Base-by-base conservation (phyloP, 805 yeast genomes). In the Brettanomyces sp. region DNA sequence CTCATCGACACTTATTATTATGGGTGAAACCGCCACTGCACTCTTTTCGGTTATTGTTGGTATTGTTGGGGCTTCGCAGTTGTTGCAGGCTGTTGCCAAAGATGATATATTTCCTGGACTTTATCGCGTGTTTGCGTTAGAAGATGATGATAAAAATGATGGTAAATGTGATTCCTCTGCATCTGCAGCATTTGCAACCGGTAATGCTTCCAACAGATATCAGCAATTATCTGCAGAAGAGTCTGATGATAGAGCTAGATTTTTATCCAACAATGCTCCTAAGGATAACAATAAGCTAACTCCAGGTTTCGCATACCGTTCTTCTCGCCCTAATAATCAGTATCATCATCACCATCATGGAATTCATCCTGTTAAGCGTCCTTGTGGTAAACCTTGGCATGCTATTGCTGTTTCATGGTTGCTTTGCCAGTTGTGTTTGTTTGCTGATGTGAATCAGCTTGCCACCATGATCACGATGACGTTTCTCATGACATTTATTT, bases 401-500 rank as follows among this genome's bases (percentile, higher is more conserved):
- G 83, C 91, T 0, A 77, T 93, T 24, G 46, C 85, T 1, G 66
- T 83, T 45, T 85, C 97, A 0, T 93, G 95, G 85, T 48, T 79
- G 3, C 58, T 93, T 32, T 84, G 95, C 8, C 99, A 93, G 57
- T 50, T 84, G 5, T 91, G 95, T 51, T 69, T 93, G 39, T 80
- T 93, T 58, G 86, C 95, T 1, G 95, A 93, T 59, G 85, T 93
- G 51, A 91, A 93, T 64, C 86, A 85, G 62, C 89, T 93, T 62
- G 99, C 99, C 2, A 84, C 95, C 0, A 82, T 89, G 56, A 91
- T 93, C 50, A 91, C 98, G 1, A 89, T 95, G 97, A 96, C 99
- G 0, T 91, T 89, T 57, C 70, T 93, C 44, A 86, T 91, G 93
- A 93, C 99, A 0, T 93, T 93, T 57, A 82, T 91, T 42, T 96